Base-by-base conservation (phyloP, 73 alveolate species). In the Urostyla sp. region DNA sequence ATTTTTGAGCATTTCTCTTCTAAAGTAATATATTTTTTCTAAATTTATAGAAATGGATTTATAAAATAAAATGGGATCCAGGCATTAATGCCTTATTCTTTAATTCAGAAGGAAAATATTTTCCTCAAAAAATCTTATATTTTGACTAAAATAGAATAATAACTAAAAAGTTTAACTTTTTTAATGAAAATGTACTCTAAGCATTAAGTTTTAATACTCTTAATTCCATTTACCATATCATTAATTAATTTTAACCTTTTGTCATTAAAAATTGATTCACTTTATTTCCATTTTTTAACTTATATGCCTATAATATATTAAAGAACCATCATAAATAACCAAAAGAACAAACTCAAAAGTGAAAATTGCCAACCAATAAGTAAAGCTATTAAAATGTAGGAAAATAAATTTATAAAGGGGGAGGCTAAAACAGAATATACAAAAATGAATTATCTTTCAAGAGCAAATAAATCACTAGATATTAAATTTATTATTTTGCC, bases 91-190 rank as follows among this genome's bases (percentile, higher is more conserved):
- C 80, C 3, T 46, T 66, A 3, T 66, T 66, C 67, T 66, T 66
- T 24, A 66, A 66, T 46, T 66, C 80, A 13, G 80, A 66, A 28
- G 80, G 80, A 16, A 66, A 66, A 45, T 66, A 43, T 28, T 66
- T 66, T 46, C 80, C 80, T 24, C 66, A 66, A 26, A 66, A 66
- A 28, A 66, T 66, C 13, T 26, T 66, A 10, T 66, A 51, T n/a
- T 44, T 66, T 26, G 66, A 66, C 27, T 24, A 66, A 54, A 66
- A 66, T 44, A 13, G 4, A 36, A 37, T 66, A 26, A 1, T 66
- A 3, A 27, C 34, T 16, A 66, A 45, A 32, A 66, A 66, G 30
- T 66, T 66, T 48, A 66, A 66, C 66, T 66, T 66, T 27, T 66
- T 66, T 28, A 31, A 49, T 5, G 80, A 66, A 26, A 66, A 66